These are phyloP conservation scores for Phyllostachys edulis DNA, from an alignment of 176 grass and related monocot genomes.

Conservation along the genomic window DNA sequence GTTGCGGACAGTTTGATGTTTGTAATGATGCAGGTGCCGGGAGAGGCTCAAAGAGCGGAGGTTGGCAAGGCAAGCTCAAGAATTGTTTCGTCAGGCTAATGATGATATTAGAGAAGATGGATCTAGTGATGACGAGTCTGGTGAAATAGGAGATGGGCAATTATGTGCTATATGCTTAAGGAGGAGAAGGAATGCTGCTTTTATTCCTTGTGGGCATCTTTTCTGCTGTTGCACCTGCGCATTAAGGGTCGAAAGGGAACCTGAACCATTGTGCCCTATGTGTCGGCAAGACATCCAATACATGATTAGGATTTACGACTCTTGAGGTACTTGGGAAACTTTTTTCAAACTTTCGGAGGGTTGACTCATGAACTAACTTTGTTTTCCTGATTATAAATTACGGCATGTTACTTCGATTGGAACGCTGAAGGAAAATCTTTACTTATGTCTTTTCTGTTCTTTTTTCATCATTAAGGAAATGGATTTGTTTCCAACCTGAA, in stretches of 20 bases:
- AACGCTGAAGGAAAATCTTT: neutral
- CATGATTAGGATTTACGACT: slow-evolving; percentile 78
- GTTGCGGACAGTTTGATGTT: slow-evolving; percentile 10
- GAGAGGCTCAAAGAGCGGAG: slow-evolving; percentile 60
- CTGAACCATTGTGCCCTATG: slow-evolving; percentile 66
- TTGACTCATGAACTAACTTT: neutral
- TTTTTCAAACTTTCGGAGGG: neutral
- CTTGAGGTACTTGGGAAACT: slow-evolving; percentile 53
- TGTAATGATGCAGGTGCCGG: slow-evolving; percentile 53
- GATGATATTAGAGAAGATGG: slow-evolving; percentile 28
- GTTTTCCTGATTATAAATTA: neutral
- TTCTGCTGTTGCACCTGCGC: slow-evolving; percentile 84
- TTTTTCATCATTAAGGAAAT: neutral
- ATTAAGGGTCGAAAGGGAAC: slow-evolving; percentile 39
- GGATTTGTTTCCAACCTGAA: neutral
- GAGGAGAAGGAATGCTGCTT: slow-evolving; percentile 66
- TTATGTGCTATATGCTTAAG: slow-evolving; percentile 89
- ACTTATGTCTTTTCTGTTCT: neutral
- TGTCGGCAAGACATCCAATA: slow-evolving; percentile 70
- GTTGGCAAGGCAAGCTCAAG: slow-evolving; percentile 47
- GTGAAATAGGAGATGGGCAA: slow-evolving; percentile 67
- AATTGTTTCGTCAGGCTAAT: slow-evolving; percentile 43
- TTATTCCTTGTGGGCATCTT: slow-evolving; percentile 94
- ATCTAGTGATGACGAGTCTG: slow-evolving; percentile 33
- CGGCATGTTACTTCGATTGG: neutral